Evolutionary conservation across 768 basidiomycete species (phyloP), one percentile per base, ranked within the genome.

Genomic region (Boletus tomentosulus): DNA sequence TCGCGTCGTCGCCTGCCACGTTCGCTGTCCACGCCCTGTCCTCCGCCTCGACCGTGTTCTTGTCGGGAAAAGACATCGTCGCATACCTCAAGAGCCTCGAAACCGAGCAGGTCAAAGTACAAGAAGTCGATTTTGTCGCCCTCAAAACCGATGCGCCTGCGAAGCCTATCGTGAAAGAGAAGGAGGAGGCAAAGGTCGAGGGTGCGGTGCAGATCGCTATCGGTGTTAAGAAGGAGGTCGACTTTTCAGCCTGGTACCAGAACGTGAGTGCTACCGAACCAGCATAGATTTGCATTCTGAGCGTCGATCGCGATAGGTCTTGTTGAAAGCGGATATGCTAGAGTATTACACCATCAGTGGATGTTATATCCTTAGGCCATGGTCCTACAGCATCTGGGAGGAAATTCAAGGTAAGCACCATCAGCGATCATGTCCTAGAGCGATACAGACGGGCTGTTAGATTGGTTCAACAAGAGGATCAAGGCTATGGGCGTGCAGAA

Each of bases 301-400:
- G 12, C 27, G 45, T 19, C 30, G 42, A 13, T 45, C 68, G 63
- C 66, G 22, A 19, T 53, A 96, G 93, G 94, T 97, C n/a, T 77
- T 99, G 57, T 76, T 98, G 73, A 98, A 98, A 77, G 89, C 94
- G 5, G 95, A 99, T 60, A 99, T 99, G 97, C 73, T 99, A 50
- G 97, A 99, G 64, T 99, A 98, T 73, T 98, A 99, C 76, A 95
- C 85, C 71, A 93, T 99, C 69, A 94, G 92, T 57, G 97, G 97
- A 15, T 99, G 97, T 68, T 99, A 99, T 73, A 97, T 98, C 70
- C 85, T 99, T 54, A 93, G 91, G 67, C 97, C 97, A 1, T 95
- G 93, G 92, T 95, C 93, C 1, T 98, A 90, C 73, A 86, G 86
- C 60, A 93, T 99, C 65, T 98, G 97, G 97, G 93, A 98, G 69